Base-by-base conservation (phyloP, 192 early-diverging fungal genomes). In the Coemansia sp. region DNA sequence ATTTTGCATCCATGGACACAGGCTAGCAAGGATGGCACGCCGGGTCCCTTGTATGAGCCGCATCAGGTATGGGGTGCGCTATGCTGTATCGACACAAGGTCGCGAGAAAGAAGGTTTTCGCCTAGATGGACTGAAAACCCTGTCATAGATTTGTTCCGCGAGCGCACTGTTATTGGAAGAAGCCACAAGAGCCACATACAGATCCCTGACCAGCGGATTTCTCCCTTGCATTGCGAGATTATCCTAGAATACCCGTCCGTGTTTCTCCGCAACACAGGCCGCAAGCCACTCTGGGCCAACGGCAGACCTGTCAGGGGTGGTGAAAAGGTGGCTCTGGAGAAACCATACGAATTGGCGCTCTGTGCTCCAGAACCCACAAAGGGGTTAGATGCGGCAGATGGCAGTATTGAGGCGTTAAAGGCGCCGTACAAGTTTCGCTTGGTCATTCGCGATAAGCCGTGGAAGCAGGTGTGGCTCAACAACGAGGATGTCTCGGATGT, bases 1-100 rank as follows among this genome's bases (percentile, higher is more conserved):
- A 59, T 67, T 3, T 52, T 67, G 9, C 59, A 74, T 22, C 58
- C 60, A 10, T 74, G 71, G 71, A 67, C 60, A 24, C 71, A 74
- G 53, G 56, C 71, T 5, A 35, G 44, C 15, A 53, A 24, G 4
- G 49, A 59, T n/a, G 71, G 64, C 14, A 38, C 36, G 9, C 59
- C 71, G 1, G 71, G 71, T 3, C 51, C 22, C 13, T 33, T 43
- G 20, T 58, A 52, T 11, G 48, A 67, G 19, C 40, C 59, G 10
- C 36, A 23, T 9, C 47, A 67, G n/a, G 32, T 67, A 13, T 74
- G 71, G 71, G 71, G 71, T 7, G 37, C 29, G 8, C 52, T 74
- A 17, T 45, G 25, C 14, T 19, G 11, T 46, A 13, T 10, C 4
- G n/a, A n/a, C n/a, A n/a, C n/a, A n/a, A n/a, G n/a, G n/a, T n/a